These are phyloP conservation scores for Castanea sativa DNA, from an alignment of 306 rosid genomes.

Conservation along the genomic window DNA sequence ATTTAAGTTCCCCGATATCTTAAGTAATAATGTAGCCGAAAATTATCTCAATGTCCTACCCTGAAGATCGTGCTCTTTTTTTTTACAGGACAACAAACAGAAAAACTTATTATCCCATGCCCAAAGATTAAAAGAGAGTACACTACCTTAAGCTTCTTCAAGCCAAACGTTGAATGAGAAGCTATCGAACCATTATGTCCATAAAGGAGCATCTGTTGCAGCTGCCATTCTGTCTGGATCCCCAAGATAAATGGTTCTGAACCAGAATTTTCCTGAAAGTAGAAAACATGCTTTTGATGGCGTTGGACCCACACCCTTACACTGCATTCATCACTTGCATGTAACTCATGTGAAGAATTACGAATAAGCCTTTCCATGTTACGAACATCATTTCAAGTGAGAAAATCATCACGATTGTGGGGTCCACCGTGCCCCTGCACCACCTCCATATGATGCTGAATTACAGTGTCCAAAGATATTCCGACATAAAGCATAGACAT, in stretches of 20 bases:
- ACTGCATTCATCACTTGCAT: slow-evolving; percentile 53
- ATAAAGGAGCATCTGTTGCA: slow-evolving; percentile 69
- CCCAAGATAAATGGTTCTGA: slow-evolving; percentile 62
- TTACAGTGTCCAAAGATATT: slow-evolving; percentile 57
- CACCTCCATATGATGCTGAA: slow-evolving; percentile 62
- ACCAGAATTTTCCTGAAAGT: slow-evolving; percentile 47
- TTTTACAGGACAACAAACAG: too few species aligned
- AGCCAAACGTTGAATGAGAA: slow-evolving; percentile 62
- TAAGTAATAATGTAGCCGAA: not conserved
- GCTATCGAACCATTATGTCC: slow-evolving; percentile 57
- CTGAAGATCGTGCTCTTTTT: not conserved
- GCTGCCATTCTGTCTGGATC: slow-evolving; percentile 85
- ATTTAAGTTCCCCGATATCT: not conserved
- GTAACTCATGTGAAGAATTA: slow-evolving; percentile 54
- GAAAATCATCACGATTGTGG: slow-evolving; percentile 71
- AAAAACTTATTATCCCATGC: too few species aligned
- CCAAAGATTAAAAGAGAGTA: not conserved
- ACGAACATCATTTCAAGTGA: slow-evolving; percentile 74
- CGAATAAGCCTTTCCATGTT: slow-evolving; percentile 75
- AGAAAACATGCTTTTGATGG: slow-evolving; percentile 64
- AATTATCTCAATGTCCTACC: not conserved
- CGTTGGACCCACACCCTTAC: slow-evolving; percentile 69
- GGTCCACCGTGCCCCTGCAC: slow-evolving; percentile 75
- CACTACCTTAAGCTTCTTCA: slow-evolving; percentile 66
- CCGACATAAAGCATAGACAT: slow-evolving; percentile 73